phyloP scores from a whole-genome alignment of 805 yeast genomes.

The Ogataea siamensis region DNA sequence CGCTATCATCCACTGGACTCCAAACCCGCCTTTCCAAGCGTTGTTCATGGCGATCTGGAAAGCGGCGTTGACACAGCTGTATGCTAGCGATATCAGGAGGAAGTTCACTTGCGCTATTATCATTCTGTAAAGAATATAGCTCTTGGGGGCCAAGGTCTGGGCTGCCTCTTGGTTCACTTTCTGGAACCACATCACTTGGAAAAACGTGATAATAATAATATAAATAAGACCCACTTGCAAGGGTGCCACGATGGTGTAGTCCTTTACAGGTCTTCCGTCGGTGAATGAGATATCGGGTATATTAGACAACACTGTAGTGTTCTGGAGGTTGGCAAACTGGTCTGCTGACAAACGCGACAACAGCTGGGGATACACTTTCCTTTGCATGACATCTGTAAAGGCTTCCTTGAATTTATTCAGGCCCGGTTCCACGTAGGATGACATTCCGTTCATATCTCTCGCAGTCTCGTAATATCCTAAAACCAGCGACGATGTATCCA shows the following conservation, averaged over 20 bases:
- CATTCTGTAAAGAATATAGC: constrained; percentile 53
- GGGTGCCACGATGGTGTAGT: constrained; percentile 59
- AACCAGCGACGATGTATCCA: constrained; percentile 28
- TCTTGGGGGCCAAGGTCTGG: constrained; percentile 39
- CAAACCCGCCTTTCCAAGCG: constrained; percentile 64
- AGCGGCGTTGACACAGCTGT: constrained; percentile 61
- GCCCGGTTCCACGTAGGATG: constrained; percentile 43
- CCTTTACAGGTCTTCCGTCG: constrained; percentile 51
- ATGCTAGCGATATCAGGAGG: constrained; percentile 56
- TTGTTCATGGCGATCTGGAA: constrained; percentile 59
- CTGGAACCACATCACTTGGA: constrained; percentile 61
- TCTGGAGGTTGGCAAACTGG: constrained; percentile 24
- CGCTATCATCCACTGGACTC: constrained; percentile 69
- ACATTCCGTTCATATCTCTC: constrained; percentile 54
- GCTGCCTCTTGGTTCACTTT: constrained; percentile 52
- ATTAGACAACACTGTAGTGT: constrained; percentile 19
- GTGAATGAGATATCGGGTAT: constrained; percentile 21
- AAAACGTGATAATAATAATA: constrained; percentile 67
- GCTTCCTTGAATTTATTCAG: constrained; percentile 36
- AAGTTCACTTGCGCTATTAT: constrained; percentile 49
- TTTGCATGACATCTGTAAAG: constrained; percentile 25
- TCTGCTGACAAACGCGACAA: constrained; percentile 28
- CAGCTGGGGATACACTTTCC: constrained; percentile 27
- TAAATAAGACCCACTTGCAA: constrained; percentile 74
- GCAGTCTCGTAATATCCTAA: constrained; percentile 54